Evolutionary conservation across 306 rosid genomes (phyloP), one percentile per base, ranked within the genome.

Genomic region (Trichosanthes truncata): DNA sequence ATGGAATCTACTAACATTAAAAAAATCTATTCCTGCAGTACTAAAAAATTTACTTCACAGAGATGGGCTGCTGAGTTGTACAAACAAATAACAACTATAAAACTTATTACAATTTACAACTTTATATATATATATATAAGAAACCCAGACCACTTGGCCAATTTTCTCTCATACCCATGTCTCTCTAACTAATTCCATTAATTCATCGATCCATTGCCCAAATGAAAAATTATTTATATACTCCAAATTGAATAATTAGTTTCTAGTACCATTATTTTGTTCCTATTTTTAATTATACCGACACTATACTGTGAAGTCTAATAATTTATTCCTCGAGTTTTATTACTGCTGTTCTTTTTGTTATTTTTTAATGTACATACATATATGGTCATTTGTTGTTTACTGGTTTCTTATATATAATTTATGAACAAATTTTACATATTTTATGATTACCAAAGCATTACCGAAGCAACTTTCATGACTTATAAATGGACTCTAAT

Each of bases 151-250:
- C 33, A 71, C 55, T 71, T 12, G 76, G 53, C 21, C 55, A 71
- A 25, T 2, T 71, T 43, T 46, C 56, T 23, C 76, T 12, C 5
- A 4, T 69, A 6, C 76, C 53, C 76, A 69, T 43, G 55, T 69
- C 76, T 23, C 76, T 71, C 76, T 56, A 71, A 71, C 56, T 71
- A 43, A 71, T 45, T 71, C 23, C 21, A 71, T 71, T 45, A 41
- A 43, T 18, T 66, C 38, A 71, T 23, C 56, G 2, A 43, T 38
- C 31, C 51, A 20, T 67, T 10, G 31, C 48, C 7, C 49, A 20
- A 36, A 36, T 3, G 25, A 8, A 4, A 25, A 41, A 0, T 41
- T 69, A 69, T 23, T 21, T 69, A 11, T 69, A 18, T n/a, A 15
- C 20, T 41, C 6, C 52, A 15, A 38, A 38, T 18, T 66, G 17